These are phyloP conservation scores for Vaccinium corymbosum DNA, from an alignment of 148 eudicot genomes.

Conservation along the genomic window DNA sequence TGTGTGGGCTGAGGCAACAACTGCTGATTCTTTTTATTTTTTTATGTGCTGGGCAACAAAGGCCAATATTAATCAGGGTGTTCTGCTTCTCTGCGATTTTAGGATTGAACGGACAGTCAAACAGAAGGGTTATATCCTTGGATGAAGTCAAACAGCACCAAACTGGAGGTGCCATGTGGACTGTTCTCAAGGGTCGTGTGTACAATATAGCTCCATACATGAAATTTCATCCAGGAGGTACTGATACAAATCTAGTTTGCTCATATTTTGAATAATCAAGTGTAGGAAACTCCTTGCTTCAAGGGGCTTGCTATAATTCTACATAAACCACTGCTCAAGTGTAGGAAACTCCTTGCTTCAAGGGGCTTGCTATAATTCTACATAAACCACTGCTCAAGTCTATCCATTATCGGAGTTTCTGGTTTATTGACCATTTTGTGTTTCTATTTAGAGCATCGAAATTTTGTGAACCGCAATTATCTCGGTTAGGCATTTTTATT, in stretches of 20 bases:
- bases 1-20: background rate
- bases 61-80: background rate
- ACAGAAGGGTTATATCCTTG: constrained; percentile 67
- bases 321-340: background rate
- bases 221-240: constrained; percentile 99
- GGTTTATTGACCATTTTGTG: background rate
- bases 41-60: background rate
- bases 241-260: background rate
- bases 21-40: too few relatives aligned
- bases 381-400: background rate
- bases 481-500: background rate
- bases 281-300: background rate
- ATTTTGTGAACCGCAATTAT: background rate
- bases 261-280: background rate
- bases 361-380: background rate
- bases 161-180: constrained; percentile 89
- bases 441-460: background rate
- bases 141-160: constrained; percentile 85
- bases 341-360: background rate
- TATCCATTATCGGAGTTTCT: background rate
- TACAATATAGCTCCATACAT: constrained; percentile 89
- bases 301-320: background rate
- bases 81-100: constrained; percentile 17
- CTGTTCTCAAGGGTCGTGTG: constrained; percentile 89
- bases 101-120: constrained; percentile 88